Conservation (phyloP, 2,329 filamentous ascomycete genomes). For the Xylaria polymorpha region DNA sequence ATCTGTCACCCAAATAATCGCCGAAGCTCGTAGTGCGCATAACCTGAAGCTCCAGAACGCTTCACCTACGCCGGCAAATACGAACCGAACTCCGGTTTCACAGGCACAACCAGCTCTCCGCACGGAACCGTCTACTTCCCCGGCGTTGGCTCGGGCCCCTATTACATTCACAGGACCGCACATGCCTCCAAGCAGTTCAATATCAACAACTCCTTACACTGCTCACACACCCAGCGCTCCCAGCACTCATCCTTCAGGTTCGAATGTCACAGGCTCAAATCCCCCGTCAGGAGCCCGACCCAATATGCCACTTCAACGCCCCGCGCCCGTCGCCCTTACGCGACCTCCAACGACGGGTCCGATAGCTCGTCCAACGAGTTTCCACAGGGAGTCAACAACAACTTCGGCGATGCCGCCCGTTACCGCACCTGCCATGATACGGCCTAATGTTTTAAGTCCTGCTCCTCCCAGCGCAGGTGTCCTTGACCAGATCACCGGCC, state of each 20-base stretch:
- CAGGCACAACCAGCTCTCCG: slow-evolving; percentile 37
- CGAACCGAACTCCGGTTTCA: slow-evolving; percentile 33
- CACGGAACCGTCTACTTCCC: slow-evolving; percentile 43
- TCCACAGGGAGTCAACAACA: slow-evolving; percentile 37
- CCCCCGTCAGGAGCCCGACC: slow-evolving; percentile 39
- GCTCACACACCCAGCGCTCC: slow-evolving; percentile 18
- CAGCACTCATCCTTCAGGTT: slow-evolving; percentile 5
- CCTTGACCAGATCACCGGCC: slow-evolving; percentile 47
- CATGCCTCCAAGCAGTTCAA: slow-evolving; percentile 32
- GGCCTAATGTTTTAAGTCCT: slow-evolving; percentile 41
- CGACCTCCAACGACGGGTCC: slow-evolving; percentile 43
- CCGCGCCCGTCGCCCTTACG: slow-evolving; percentile 41
- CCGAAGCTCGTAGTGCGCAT: slow-evolving; percentile 46
- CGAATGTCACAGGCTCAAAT: slow-evolving; percentile 28
- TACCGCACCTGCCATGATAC: slow-evolving; percentile 26
- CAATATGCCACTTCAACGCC: slow-evolving; percentile 44
- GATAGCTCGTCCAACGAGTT: slow-evolving; percentile 41
- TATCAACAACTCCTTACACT: neutral
- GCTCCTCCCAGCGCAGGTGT: slow-evolving; percentile 46
- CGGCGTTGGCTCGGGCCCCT: slow-evolving; percentile 41
- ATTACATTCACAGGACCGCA: slow-evolving; percentile 24
- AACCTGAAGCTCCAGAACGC: slow-evolving; percentile 38
- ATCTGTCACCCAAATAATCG: slow-evolving; percentile 49
- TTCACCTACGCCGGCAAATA: slow-evolving; percentile 32
- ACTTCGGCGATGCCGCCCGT: slow-evolving; percentile 8